phyloP scores from a whole-genome alignment of 2,329 filamentous ascomycete species.

The Fusarium duplospermum region DNA sequence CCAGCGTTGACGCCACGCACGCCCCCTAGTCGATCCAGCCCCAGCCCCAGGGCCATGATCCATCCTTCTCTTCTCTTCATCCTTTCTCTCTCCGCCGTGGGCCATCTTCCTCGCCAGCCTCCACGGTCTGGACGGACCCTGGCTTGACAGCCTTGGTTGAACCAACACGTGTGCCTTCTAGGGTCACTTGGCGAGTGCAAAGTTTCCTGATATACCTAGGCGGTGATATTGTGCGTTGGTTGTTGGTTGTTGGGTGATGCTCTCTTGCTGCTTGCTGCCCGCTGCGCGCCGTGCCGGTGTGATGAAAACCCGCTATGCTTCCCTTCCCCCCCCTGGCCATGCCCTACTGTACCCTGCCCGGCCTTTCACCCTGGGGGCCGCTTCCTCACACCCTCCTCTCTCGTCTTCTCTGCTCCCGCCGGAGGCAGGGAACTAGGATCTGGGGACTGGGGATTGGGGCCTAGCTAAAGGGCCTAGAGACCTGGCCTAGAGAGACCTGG shows the following conservation, averaged over 20 bases:
- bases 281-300: conserved; percentile 38
- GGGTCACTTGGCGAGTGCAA: neutral
- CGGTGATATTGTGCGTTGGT: neutral
- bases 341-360: neutral
- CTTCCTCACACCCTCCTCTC: conserved; percentile 34
- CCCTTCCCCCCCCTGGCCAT: neutral
- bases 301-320: conserved; percentile 28
- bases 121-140: neutral
- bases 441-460: conserved; percentile 8
- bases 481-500: conserved; percentile 33
- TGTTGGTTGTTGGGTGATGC: conserved; percentile 1
- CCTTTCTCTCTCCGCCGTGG: neutral
- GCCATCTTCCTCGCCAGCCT: conserved; percentile 11
- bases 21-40: neutral
- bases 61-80: conserved; percentile 8
- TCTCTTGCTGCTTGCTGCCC: conserved; percentile 19
- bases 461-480: conserved; percentile 20
- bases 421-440: conserved; percentile 30
- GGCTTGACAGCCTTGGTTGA: neutral
- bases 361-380: conserved; percentile 14
- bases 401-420: conserved; percentile 21
- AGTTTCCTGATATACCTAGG: neutral
- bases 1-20: conserved; percentile 30
- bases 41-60: neutral
- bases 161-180: neutral